These are phyloP conservation scores for Camellia oleifera DNA, from an alignment of 179 eudicot species.

Conservation along the genomic window DNA sequence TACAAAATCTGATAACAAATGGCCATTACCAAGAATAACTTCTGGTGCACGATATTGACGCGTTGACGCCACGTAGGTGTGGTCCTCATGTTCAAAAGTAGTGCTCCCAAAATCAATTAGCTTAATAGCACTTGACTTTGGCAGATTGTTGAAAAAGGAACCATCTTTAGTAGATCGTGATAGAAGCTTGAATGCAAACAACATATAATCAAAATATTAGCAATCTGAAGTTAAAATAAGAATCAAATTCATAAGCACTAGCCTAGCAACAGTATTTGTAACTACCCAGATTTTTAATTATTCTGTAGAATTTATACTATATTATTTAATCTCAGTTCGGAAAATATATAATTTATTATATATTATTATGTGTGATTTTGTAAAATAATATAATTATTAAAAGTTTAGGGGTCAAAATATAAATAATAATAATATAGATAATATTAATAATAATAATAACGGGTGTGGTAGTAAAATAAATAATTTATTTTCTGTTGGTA, in stretches of 20 bases:
- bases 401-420: too few species aligned
- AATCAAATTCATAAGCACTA: neutral
- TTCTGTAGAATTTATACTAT: too few species aligned
- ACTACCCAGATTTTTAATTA: too few species aligned
- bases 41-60: conserved; percentile 79
- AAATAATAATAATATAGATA: too few species aligned
- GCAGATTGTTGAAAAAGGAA: conserved; percentile 61
- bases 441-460: too few species aligned
- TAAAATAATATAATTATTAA: too few species aligned
- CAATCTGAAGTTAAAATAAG: neutral
- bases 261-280: neutral
- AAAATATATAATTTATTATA: too few species aligned
- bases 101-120: conserved; percentile 78
- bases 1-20: neutral
- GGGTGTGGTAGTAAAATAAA: too few species aligned
- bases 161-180: conserved; percentile 47
- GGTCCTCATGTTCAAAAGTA: conserved; percentile 64
- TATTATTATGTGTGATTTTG: too few species aligned
- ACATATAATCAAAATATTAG: conserved; percentile 16
- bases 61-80: conserved; percentile 64
- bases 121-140: conserved; percentile 71
- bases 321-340: too few species aligned
- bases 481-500: too few species aligned
- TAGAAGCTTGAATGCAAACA: conserved; percentile 35
- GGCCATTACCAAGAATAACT: conserved; percentile 54